Evolutionary conservation across 371 early-diverging fungal genomes (phyloP).

Genomic region (Lichtheimia corymbifera): DNA sequence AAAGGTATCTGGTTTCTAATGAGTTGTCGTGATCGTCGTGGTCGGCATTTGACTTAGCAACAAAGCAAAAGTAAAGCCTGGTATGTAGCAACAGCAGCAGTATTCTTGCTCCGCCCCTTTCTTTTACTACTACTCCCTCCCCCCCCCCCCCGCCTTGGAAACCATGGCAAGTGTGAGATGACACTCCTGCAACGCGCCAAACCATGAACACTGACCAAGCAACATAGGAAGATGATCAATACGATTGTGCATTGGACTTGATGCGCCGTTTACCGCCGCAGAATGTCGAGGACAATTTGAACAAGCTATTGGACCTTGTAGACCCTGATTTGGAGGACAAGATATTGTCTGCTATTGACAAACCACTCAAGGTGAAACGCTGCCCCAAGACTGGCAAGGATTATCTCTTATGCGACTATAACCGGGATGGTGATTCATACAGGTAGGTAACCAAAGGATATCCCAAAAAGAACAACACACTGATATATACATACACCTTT

Average conservation of each 20-base stretch:
- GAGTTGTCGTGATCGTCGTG: too few relatives aligned
- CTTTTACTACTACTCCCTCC: too few relatives aligned
- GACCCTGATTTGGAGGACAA: conserved; percentile 89
- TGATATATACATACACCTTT: neutral
- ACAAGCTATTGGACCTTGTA: conserved; percentile 78
- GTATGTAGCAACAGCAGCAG: too few relatives aligned
- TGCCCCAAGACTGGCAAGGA: conserved; percentile 79
- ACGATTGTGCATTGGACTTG: conserved; percentile 94
- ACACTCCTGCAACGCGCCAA: too few relatives aligned
- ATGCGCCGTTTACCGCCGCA: conserved; percentile 97
- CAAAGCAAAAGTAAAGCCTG: too few relatives aligned
- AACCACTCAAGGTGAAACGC: conserved; percentile 83
- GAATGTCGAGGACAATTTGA: conserved; percentile 85
- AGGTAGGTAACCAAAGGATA: conserved; percentile 51
- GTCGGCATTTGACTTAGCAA: too few relatives aligned
- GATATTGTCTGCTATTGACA: conserved; percentile 88
- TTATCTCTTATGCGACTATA: conserved; percentile 93
- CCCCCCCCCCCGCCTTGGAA: too few relatives aligned
- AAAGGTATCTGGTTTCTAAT: too few relatives aligned
- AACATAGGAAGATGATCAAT: conserved; percentile 39
- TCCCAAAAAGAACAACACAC: neutral
- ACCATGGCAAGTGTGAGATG: too few relatives aligned
- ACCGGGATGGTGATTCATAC: conserved; percentile 94
- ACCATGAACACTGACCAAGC: too few relatives aligned
- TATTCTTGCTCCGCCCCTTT: too few relatives aligned